Evolutionary conservation across 169 alveolate species (phyloP), one percentile per base, ranked within the genome.

Genomic region (Plasmodium ovale): DNA sequence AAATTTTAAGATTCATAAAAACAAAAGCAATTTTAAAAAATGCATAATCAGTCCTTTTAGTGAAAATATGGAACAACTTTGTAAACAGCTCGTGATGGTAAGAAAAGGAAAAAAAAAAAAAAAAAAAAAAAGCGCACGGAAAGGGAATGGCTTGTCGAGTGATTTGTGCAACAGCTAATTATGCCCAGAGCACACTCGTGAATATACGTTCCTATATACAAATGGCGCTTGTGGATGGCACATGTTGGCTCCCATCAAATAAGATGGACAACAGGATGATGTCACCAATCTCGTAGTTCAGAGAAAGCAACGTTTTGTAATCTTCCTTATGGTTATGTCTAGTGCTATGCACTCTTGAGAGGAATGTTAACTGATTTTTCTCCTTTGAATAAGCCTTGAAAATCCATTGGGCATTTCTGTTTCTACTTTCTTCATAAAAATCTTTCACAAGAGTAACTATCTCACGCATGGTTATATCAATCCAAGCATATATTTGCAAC

Each of bases 401-500:
- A n/a, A 82, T 44, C 90, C 90, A 82, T 19, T 64, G 72, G 14
- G 90, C 90, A 51, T 82, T 69, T 62, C 90, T 82, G 39, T 82
- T 65, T 56, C 90, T 53, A 58, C 90, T 68, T 58, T 82, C 90
- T 70, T 82, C 59, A 65, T 82, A 82, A 54, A 82, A 82, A 29
- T 82, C 90, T 39, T 82, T 82, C 19, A 82, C 90, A 21, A 82
- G 71, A 10, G 90, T 82, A 33, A 82, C 90, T 9, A 82, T 82
- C 19, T 82, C 90, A 21, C 90, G 37, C 90, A 82, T 82, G 12
- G 90, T 65, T 16, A 82, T 82, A 56, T 82, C 90, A 10, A 82
- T 25, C 90, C 90, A 82, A 3, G 72, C 90, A 82, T 82, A 82
- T 1, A 82, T 82, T 56, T 82, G 90, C 7, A 82, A 42, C 42